Evolutionary conservation across 2,329 filamentous ascomycete genomes (phyloP), one percentile per base, ranked within the genome.

Genomic region (Alternaria alternata): DNA sequence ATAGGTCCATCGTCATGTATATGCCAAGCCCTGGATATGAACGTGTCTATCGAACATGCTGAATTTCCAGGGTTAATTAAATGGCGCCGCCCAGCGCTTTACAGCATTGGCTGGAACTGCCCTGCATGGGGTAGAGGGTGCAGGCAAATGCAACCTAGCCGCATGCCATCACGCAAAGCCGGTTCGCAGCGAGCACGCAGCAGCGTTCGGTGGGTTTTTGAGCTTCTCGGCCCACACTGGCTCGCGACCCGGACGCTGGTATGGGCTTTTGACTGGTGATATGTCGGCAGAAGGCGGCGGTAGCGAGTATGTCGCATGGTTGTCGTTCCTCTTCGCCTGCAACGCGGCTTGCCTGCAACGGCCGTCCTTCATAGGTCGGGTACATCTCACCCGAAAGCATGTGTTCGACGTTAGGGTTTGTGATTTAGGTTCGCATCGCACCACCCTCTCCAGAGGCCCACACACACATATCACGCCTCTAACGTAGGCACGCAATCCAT

Each of bases 181-280:
- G 44, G 42, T 48, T 52, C 36, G 62, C 56, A 57, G 48, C 56
- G 36, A 56, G 38, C 54, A 54, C 44, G 55, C 52, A 24, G 39
- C 39, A 42, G 39, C 39, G 20, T 42, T 24, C 39, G 39, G 20
- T 24, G 20, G 39, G 39, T 14, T 42, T 42, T 16, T 56, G 57
- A 57, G 34, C 46, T 53, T 42, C 57, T 58, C 65, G 65, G 65
- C 62, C 55, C 64, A 66, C 41, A 34, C 51, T 34, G 49, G 34
- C 36, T 61, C 55, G 55, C 51, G 63, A 66, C 65, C 64, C 66
- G 66, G 65, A 44, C 57, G 51, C 51, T 64, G 63, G 62, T 65
- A 41, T 52, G 43, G 43, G 38, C 12, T 46, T 46, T 22, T 38
- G 20, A 38, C 26, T 51, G 32, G 38, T 57, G 53, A 30, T 41